Base-by-base conservation (phyloP, 345 rosid genomes). In the Crucihimalaya himalaica region DNA sequence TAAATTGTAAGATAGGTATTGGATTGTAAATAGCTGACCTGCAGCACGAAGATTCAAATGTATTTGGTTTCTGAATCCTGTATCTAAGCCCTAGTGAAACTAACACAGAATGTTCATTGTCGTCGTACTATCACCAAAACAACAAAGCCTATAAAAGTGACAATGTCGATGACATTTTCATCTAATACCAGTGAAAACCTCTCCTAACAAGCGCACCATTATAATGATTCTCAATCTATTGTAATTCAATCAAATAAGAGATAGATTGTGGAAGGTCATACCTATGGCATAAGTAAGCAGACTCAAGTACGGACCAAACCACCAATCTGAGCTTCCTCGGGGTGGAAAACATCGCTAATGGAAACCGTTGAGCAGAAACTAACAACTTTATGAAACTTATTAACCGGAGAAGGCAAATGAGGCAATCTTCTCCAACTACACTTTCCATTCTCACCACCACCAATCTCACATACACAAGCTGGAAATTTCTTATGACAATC, bases 391-490 rank as follows among this genome's bases (percentile, higher is more conserved):
- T 88, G 98, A 66, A 90, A 90, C 84, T 93, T 84, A 62, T 90
- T 93, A 28, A 93, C 91, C 3, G 90, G 95, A 4, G 81, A 88
- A 16, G 93, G 89, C 84, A 88, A 80, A 8, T 25, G 82, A 16
- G 97, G 98, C 55, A 93, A 55, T 77, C 82, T 87, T 82, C 90
- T 84, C 98, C 98, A 90, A 57, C 81, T 80, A 63, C 85, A 86
- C 14, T 67, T 77, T 0, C 77, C 83, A 10, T 77, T 45, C 16
- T 80, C 81, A 4, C 77, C 70, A 40, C 75, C 65, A 42, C 31
- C 48, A 23, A 93, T 83, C 81, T 93, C 87, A 74, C 96, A 88
- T 5, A 90, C 71, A 73, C 96, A 93, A 81, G 98, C 91, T n/a
- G 97, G 97, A 80, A 86, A 93, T 34, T 81, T 88, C 74, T 83